Conservation (phyloP, 352 stramenopile genomes). For the Phytophthora lateralis region DNA sequence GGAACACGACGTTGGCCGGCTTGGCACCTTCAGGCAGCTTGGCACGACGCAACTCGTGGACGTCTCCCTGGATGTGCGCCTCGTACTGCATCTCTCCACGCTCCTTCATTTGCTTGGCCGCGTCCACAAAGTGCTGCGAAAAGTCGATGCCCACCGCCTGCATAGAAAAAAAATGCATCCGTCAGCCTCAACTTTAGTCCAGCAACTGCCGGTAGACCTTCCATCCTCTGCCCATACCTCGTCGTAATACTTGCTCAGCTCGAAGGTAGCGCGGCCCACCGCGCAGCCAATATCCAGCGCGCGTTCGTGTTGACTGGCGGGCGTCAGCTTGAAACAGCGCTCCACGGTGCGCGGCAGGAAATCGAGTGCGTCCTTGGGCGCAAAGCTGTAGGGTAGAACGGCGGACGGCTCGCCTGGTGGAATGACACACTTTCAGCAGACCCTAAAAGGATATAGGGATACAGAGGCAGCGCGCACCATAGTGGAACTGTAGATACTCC, state of each 20-base stretch:
- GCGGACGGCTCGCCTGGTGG: conserved; percentile 60
- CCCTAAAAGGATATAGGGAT: too few species aligned
- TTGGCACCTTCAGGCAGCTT: conserved; percentile 71
- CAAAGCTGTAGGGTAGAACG: conserved; percentile 73
- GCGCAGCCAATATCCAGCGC: conserved; percentile 95
- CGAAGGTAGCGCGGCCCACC: conserved; percentile 93
- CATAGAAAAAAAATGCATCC: neutral
- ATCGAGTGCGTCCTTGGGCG: conserved; percentile 76
- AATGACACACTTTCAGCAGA: neutral
- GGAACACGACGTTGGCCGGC: conserved; percentile 83
- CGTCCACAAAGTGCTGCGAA: conserved; percentile 88
- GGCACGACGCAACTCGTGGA: conserved; percentile 60
- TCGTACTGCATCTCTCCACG: conserved; percentile 82
- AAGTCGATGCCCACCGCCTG: conserved; percentile 95
- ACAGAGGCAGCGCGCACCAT: conserved; percentile 44
- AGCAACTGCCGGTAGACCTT: neutral
- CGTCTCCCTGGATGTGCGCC: conserved; percentile 90
- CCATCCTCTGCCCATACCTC: conserved; percentile 73
- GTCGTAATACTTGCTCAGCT: conserved; percentile 93
- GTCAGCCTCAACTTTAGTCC: conserved; percentile 5
- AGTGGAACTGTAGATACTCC: conserved; percentile 93
- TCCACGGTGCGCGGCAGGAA: conserved; percentile 90
- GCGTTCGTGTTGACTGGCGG: conserved; percentile 57
- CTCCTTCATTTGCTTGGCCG: conserved; percentile 88
- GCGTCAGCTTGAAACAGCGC: conserved; percentile 63